Percentiles rank a stretch among this genome's conserved stretches.
phyloP scores from a whole-genome alignment of 2,329 filamentous ascomycete genomes.

The Trichoderma polysporum region DNA sequence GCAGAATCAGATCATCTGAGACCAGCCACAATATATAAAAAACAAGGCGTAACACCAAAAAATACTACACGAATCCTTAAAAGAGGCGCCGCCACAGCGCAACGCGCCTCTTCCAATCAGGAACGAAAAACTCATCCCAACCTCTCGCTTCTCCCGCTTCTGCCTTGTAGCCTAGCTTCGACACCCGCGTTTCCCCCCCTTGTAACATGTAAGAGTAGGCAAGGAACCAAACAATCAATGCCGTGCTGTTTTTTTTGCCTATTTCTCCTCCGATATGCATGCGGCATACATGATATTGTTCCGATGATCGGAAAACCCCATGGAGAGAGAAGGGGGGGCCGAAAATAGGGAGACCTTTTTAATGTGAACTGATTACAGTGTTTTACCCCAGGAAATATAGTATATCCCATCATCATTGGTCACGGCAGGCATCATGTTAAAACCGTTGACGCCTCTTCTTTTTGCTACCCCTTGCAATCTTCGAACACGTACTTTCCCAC shows the following conservation, averaged over 20 bases:
- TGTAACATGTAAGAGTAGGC: neutral
- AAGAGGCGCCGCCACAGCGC: constrained; percentile 12
- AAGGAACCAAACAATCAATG: neutral
- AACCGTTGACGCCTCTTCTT: neutral
- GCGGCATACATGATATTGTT: neutral
- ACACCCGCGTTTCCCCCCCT: neutral
- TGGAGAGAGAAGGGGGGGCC: neutral
- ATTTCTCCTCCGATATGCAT: neutral
- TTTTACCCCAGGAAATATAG: neutral
- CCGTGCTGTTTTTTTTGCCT: neutral
- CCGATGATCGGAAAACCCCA: neutral
- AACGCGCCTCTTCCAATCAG: neutral
- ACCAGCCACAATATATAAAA: neutral
- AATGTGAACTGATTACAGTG: neutral
- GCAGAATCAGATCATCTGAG: neutral
- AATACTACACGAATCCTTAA: neutral
- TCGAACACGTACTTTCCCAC: neutral
- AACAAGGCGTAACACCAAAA: neutral
- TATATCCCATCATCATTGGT: neutral
- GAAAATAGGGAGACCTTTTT: neutral
- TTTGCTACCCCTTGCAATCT: neutral
- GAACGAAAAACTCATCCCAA: neutral
- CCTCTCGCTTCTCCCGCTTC: neutral
- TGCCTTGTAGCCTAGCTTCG: neutral
- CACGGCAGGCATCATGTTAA: neutral